Evolutionary conservation across 2,329 filamentous ascomycete genomes (phyloP), one percentile per base, ranked within the genome.

Genomic region (Epichloe hybrida): DNA sequence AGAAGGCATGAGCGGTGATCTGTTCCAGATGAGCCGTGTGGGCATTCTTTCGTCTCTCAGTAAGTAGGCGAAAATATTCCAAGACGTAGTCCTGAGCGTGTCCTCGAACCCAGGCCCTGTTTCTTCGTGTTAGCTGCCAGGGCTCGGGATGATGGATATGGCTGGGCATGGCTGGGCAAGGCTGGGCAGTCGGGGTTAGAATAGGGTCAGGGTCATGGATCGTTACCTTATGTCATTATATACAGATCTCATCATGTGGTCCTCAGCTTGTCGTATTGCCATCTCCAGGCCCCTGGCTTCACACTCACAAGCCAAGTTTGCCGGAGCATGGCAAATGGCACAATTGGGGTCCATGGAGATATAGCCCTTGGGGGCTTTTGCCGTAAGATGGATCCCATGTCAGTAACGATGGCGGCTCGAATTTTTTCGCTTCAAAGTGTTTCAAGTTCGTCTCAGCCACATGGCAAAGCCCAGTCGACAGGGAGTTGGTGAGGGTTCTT

Each of bases 301-400:
- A 62, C 81, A 85, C 56, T 81, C 79, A 64, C 81, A 85, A 54
- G 69, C 72, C 57, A 74, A 62, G 41, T 69, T 71, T 44, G 80
- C 79, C 54, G 81, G 79, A 55, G 74, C 72, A 60, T 72, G 72
- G 64, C 81, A 84, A 61, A 85, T 80, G 49, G 81, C 81, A 66
- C 81, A 85, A 66, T 84, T 79, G 42, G 81, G 81, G 60, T 84
- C 81, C 79, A 84, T 83, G 65, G 73, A 81, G 64, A 77, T 73
- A 63, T 75, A 59, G 54, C 69, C 63, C 66, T 75, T 76, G 59
- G 70, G 68, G 59, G 62, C 34, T 20, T 53, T 53, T 38, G 37
- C 58, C 58, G 69, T 66, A 44, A 66, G 61, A 51, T 76, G 62
- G 65, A 56, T 69, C 72, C 72, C 74, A 78, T 78, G 64, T 74